phyloP scores from a whole-genome alignment of 805 yeast species.

The Cyberlindnera suaveolens region DNA sequence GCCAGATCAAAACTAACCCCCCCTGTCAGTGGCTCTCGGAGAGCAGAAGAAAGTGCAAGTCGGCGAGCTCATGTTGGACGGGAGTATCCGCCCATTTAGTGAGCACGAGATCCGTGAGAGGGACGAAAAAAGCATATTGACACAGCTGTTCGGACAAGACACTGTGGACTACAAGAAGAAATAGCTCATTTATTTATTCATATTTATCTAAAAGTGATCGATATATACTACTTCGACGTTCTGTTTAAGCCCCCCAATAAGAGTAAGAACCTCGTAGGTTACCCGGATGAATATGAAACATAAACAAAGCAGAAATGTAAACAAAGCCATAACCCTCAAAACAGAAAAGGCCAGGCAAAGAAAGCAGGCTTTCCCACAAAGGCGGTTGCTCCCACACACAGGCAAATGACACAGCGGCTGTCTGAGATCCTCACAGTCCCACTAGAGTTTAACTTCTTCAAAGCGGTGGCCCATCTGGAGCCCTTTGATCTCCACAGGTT shows the following conservation, averaged over 20 bases:
- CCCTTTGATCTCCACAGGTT: conserved; percentile 20
- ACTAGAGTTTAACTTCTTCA: conserved; percentile 22
- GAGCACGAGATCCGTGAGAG: conserved; percentile 17
- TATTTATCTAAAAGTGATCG: not conserved
- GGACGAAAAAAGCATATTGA: conserved; percentile 17
- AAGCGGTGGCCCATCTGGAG: conserved; percentile 19
- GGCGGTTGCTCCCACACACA: not conserved
- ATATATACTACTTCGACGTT: not conserved
- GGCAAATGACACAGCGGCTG: conserved; percentile 11
- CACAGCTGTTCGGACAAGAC: conserved; percentile 19
- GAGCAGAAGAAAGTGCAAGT: conserved; percentile 19
- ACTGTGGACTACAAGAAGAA: conserved; percentile 18
- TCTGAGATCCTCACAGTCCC: conserved; percentile 20
- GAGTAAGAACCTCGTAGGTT: not conserved
- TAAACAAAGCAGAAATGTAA: conserved; percentile 1
- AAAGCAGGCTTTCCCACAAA: not conserved
- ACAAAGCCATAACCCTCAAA: not conserved
- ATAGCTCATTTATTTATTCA: not conserved
- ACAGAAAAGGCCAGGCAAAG: too few relatives aligned
- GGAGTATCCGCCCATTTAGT: conserved; percentile 17
- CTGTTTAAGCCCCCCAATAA: not conserved
- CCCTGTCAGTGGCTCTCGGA: conserved; percentile 12
- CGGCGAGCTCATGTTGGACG: conserved; percentile 22
- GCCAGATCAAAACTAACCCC: not conserved
- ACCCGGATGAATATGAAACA: not conserved